Evolutionary conservation across 108 stramenopile genomes (phyloP), one percentile per base, ranked within the genome.

Genomic region (Chaetoceros tenuissimus): DNA sequence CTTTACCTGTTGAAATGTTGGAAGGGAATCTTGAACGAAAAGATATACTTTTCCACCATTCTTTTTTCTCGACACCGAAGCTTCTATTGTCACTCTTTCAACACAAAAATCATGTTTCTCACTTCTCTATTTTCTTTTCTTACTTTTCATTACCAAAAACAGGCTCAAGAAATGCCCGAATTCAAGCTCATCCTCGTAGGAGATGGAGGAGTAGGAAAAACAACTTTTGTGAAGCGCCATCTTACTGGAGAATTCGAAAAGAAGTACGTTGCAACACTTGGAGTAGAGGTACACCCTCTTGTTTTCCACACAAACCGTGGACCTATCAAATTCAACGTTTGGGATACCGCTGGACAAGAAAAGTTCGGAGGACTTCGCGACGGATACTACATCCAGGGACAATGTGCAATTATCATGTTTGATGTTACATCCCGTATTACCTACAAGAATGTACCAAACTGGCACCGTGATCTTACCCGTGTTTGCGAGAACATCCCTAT

Each of bases 281-380:
- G 93, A 29, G 94, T 94, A 19, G 93, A 95, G 63, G 97, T 99
- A 28, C 96, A 97, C 76, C 97, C 96, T 51, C 73, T 99, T 59
- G 65, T 83, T 47, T 98, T 99, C 69, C 87, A 95, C 95, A 99
- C 98, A 59, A 98, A 97, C 76, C 84, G 95, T 55, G 98, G 98
- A 24, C 91, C 92, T 46, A 95, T 99, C 79, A 94, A 95, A 67
- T 99, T 98, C 92, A 99, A 98, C 66, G 96, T 97, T 30, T 99
- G 98, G 98, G 98, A 99, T 66, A 99, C 98, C 18, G 98, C 98
- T 28, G 98, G 98, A 43, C 98, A 99, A 78, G 98, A 99, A 68
- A 98, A 97, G 76, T 97, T 97, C 54, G 96, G 96, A 24, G 98
- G 96, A 46, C 84, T 99, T 24, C 92, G 97, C 47, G 98, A 99